Evolutionary conservation across 768 basidiomycete genomes (phyloP), one percentile per base, ranked within the genome.

Genomic region (Mrakia hoshinonis): DNA sequence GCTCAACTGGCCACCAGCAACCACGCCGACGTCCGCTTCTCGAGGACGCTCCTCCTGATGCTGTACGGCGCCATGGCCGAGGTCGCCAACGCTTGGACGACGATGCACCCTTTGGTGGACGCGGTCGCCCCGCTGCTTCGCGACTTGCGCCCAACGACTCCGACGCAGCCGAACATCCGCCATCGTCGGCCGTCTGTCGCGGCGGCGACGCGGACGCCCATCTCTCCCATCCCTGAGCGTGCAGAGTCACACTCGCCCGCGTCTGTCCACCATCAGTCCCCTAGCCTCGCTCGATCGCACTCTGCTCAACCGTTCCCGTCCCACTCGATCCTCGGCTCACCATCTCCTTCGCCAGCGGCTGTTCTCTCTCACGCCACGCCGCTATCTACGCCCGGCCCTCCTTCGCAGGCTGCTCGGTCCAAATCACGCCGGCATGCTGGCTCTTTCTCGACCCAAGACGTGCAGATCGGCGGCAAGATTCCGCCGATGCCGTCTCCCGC

Each of bases 391-490:
- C 67, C 67, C 22, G 67, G 67, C 9, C 67, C 67, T 26, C 67
- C 67, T 5, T 39, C 38, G 13, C 67, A 68, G 36, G 67, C 70
- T 0, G 68, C 67, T 26, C 65, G 55, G 49, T 74, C 74, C 13
- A 74, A 75, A 62, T 84, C 85, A 29, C 83, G 92, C 54, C 84
- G 93, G 47, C 90, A 95, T 78, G 93, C 90, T 6, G 93, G 93
- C n/a, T 95, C 93, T 4, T 97, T 95, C 81, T 95, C 93, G 73
- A 87, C 84, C 31, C 89, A 91, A 77, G 93, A 96, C 77, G 89
- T 95, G 7, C 88, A 95, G 77, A 87, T 90, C 64, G 93, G 93
- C 49, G 91, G 87, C 79, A 82, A 85, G 64, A 76, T 81, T 69
- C 78, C 76, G 4, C 76, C 77, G 13, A 38, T 58, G 2, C 75